Evolutionary conservation across 768 basidiomycete species (phyloP), one percentile per base, ranked within the genome.

Genomic region (Pulveroboletus ravenelii): DNA sequence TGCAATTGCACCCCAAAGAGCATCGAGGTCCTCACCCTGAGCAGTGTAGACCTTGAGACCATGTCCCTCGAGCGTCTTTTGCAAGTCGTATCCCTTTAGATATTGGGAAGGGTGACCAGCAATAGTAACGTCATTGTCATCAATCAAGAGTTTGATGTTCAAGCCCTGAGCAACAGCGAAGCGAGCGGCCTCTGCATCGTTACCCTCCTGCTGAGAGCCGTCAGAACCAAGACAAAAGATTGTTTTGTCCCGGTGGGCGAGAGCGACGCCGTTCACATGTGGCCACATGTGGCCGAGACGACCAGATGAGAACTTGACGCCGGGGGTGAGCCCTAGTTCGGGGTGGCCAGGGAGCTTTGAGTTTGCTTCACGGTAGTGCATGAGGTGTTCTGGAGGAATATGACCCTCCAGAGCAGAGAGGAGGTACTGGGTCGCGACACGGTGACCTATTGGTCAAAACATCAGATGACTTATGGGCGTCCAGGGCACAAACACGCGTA

Each of bases 231-330:
- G 77, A 63, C 84, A 83, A 70, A 92, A 92, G 10, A 91, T 74
- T 41, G 78, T 79, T 71, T 89, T 88, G 60, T 81, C 81, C 30
- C 77, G 76, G 70, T 93, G 81, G 31, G 89, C 89, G 44, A 93
- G 67, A 7, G 91, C 83, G 42, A 93, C 76, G 60, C 91, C 90
- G 63, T 93, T 93, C 47, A 93, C 86, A 55, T 88, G 68, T 0
- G 90, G 84, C 90, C 90, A 93, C 78, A 92, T 82, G 69, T 93
- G 91, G 2, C 91, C 91, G 17, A 93, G 79, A 63, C 91, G 86
- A n/a, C 91, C 91, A 1, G 90, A 93, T 3, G 90, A 92, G 72
- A 93, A 93, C 69, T 91, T 90, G 70, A 93, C 81, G 27, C 91
- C 91, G n/a, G 91, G 91, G 0, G 91, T 93, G 52, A 93, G 74